Evolutionary conservation across 2,329 filamentous ascomycete genomes (phyloP), one percentile per base, ranked within the genome.

Genomic region (Parascedosporium putredinis): DNA sequence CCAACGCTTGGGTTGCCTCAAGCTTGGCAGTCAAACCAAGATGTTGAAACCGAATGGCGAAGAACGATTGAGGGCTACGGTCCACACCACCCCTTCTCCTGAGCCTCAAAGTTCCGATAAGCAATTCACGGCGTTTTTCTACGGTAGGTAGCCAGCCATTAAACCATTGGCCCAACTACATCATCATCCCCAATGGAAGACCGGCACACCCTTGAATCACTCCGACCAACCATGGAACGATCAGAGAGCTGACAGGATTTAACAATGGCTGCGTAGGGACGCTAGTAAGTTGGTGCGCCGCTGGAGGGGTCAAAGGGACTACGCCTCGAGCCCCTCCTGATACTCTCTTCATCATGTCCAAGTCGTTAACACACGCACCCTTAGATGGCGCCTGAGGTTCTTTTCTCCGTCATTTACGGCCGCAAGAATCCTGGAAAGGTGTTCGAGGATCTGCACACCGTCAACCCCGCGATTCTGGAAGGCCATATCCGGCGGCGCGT

Each of bases 351-450:
- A n/a, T n/a, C n/a, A 46, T 2, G 4, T 33, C 2, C 22, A 31
- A 18, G n/a, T 53, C 62, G 49, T 62, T 63, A 52, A 60, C 53
- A 33, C 48, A 24, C 6, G 16, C 31, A 12, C 1, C 7, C 5
- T 44, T 24, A 71, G 69, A 96, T 96, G 89, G 86, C 84, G n/a
- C 81, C 85, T 0, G 79, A 85, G 60, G 83, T 97, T 59, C 88
- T 97, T 57, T 84, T 86, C 68, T 84, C 85, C 29, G 89, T 95
- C 40, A 87, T 87, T 65, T 87, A 90, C 67, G 79, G 81, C 56
- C 67, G 68, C 7, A 64, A 68, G 14, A 58, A 62, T 4, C 71
- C 74, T 54, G 60, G 78, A 60, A 31, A 75, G 64, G 59, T 72
- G 64, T 63, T 76, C 33, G 60, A 67, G 50, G 63, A 78, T 44